Percentiles rank a stretch among this genome's conserved stretches.
Conservation (phyloP, 1,139 yeast genomes). For the Nadsonia starkeyi-henricii region DNA sequence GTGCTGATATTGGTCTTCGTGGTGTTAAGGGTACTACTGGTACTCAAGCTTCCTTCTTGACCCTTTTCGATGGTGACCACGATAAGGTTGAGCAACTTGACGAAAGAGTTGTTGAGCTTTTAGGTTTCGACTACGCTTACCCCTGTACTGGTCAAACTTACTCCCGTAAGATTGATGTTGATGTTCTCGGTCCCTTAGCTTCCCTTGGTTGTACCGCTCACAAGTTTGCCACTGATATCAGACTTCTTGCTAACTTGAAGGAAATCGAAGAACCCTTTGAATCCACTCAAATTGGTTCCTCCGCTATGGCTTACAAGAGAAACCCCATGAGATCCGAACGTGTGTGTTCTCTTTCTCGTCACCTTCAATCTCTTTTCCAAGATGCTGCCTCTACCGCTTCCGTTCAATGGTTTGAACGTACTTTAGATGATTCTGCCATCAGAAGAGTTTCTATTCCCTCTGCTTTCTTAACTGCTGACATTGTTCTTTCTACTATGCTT, state of each 20-base stretch:
- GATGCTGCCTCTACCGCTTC: conserved; percentile 95
- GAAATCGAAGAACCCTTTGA: conserved; percentile 98
- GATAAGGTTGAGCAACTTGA: conserved; percentile 90
- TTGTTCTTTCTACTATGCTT: conserved; percentile 73
- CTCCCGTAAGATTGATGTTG: conserved; percentile 94
- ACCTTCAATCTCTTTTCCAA: conserved; percentile 76
- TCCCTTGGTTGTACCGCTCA: conserved; percentile 95
- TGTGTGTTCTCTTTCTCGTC: conserved; percentile 94
- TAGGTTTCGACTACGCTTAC: conserved; percentile 88
- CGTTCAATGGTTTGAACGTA: conserved; percentile 99
- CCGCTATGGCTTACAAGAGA: conserved; percentile 99
- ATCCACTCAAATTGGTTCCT: conserved; percentile 92
- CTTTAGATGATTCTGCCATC: conserved; percentile 95
- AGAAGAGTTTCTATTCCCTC: conserved; percentile 95
- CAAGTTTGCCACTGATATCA: conserved; percentile 93
- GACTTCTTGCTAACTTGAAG: conserved; percentile 90
- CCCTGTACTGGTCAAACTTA: conserved; percentile 98
- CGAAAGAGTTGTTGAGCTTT: conserved; percentile 77
- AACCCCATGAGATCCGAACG: conserved; percentile 99
- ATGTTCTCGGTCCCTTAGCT: conserved; percentile 81
- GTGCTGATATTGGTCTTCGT: conserved; percentile 90
- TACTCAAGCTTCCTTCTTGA: conserved; percentile 91
- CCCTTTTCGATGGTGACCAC: conserved; percentile 92
- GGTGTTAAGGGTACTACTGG: conserved; percentile 99
- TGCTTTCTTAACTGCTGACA: conserved; percentile 92